These are phyloP conservation scores for Ulota crispa DNA, from an alignment of 225 moss, liverwort and hornwort genomes.

Conservation along the genomic window DNA sequence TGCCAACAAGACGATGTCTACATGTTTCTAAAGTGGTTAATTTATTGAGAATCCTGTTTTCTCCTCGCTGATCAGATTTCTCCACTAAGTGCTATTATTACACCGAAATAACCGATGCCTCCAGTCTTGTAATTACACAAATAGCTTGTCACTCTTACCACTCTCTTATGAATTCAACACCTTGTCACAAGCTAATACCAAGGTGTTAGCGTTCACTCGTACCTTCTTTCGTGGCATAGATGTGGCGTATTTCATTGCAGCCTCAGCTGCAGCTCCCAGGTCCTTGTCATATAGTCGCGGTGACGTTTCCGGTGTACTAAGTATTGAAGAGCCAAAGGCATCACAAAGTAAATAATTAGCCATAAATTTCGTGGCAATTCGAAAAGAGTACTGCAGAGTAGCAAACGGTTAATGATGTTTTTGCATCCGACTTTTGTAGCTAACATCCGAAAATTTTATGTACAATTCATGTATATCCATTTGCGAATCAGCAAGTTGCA, in stretches of 20 bases:
- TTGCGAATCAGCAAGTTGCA: constrained; percentile 16
- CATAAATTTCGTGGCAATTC: background rate
- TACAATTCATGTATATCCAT: background rate
- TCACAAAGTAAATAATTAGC: constrained; percentile 12
- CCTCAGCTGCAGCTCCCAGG: constrained; percentile 83
- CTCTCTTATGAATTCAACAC: constrained; percentile 11
- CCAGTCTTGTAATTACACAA: background rate
- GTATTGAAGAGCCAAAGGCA: constrained; percentile 19
- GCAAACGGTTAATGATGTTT: background rate
- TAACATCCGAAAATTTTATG: background rate
- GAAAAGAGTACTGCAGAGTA: constrained; percentile 6
- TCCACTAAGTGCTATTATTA: background rate
- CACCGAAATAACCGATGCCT: background rate
- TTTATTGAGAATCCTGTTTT: background rate
- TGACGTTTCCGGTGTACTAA: constrained; percentile 49
- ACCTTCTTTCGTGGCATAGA: constrained; percentile 75
- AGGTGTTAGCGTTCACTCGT: constrained; percentile 7
- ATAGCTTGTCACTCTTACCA: background rate
- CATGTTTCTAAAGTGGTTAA: background rate
- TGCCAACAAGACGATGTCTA: background rate
- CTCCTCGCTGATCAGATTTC: background rate
- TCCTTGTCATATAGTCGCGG: constrained; percentile 80
- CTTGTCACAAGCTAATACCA: constrained; percentile 12
- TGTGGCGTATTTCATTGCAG: constrained; percentile 67
- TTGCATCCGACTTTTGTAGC: background rate